phyloP scores from a whole-genome alignment of 2,329 filamentous ascomycete genomes.

The Cercospora nicotianae region DNA sequence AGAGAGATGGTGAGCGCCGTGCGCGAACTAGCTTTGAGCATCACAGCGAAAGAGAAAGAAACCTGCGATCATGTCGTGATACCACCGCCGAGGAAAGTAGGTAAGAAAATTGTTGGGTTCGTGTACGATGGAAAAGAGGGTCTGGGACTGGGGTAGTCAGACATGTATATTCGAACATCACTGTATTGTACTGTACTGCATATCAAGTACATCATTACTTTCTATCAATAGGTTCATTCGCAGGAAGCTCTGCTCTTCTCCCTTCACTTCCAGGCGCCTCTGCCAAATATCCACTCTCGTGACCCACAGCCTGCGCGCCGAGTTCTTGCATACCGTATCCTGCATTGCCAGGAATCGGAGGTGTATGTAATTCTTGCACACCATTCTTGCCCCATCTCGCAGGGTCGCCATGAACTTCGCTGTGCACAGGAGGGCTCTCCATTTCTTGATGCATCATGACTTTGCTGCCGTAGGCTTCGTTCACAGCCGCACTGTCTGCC shows the following conservation, averaged over 20 bases:
- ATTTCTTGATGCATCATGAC: slow-evolving; percentile 7
- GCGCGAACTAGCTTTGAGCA: slow-evolving; percentile 28
- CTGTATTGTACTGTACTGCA: not conserved
- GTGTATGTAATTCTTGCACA: slow-evolving; percentile 10
- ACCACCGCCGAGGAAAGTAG: slow-evolving; percentile 36
- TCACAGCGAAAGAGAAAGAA: slow-evolving; percentile 26
- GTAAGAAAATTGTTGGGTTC: slow-evolving; percentile 36
- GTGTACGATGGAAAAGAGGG: slow-evolving; percentile 37
- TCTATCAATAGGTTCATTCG: not conserved
- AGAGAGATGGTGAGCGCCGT: slow-evolving; percentile 32
- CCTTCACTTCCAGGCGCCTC: slow-evolving; percentile 18
- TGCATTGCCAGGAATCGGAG: not conserved
- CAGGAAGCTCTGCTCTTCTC: slow-evolving; percentile 10
- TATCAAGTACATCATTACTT: not conserved
- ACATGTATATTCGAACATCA: not conserved
- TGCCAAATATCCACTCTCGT: slow-evolving; percentile 13
- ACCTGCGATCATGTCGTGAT: slow-evolving; percentile 35
- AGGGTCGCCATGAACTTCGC: slow-evolving; percentile 12
- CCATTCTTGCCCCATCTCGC: slow-evolving; percentile 14
- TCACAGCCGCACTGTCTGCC: not conserved
- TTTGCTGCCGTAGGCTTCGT: slow-evolving; percentile 10
- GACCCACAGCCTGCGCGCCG: slow-evolving; percentile 1
- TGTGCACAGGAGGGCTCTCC: not conserved
- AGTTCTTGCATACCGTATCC: slow-evolving; percentile 10
- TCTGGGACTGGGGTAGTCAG: not conserved